Percentiles rank a stretch among this genome's conserved stretches.
Conservation (phyloP, 2,329 filamentous ascomycete species). For the Emergomyces orientalis region DNA sequence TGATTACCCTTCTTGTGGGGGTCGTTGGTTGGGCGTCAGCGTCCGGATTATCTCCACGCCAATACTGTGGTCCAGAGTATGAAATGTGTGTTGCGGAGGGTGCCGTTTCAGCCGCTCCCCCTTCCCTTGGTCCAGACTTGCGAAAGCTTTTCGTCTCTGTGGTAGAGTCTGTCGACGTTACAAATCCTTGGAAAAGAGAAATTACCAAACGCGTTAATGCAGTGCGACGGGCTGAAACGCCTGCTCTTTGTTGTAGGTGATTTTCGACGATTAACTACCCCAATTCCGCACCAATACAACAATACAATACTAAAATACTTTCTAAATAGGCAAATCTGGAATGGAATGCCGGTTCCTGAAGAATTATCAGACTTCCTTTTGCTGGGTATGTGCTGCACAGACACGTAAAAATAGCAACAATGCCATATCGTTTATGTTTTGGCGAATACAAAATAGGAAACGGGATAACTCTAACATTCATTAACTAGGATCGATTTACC, state of each 20-base stretch:
- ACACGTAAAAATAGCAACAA: neutral
- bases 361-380: slow-evolving; percentile 38
- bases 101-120: slow-evolving; percentile 19
- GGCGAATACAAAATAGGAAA: neutral
- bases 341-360: slow-evolving; percentile 37
- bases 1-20: neutral
- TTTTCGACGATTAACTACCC: neutral
- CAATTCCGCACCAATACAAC: neutral
- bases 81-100: slow-evolving; percentile 25
- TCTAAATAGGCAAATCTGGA: slow-evolving; percentile 2
- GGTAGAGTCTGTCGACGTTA: slow-evolving; percentile 19
- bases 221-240: neutral
- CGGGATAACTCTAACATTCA: neutral
- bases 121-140: slow-evolving; percentile 24
- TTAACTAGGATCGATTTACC: slow-evolving; percentile 40
- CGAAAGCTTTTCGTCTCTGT: slow-evolving; percentile 25
- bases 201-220: neutral
- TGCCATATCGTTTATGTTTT: neutral
- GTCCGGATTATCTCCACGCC: neutral
- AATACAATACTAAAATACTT: slow-evolving; percentile 1
- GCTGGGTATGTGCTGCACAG: slow-evolving; percentile 29
- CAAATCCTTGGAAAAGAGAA: slow-evolving; percentile 8
- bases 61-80: slow-evolving; percentile 21
- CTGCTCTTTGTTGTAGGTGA: slow-evolving; percentile 20
- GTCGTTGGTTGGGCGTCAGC: neutral